A percentile compares a stretch with the other conserved stretches of the same genome.
Evolutionary conservation across 192 early-diverging fungal genomes (phyloP).

Genomic region (Gryganskiella cystojenkinii): DNA sequence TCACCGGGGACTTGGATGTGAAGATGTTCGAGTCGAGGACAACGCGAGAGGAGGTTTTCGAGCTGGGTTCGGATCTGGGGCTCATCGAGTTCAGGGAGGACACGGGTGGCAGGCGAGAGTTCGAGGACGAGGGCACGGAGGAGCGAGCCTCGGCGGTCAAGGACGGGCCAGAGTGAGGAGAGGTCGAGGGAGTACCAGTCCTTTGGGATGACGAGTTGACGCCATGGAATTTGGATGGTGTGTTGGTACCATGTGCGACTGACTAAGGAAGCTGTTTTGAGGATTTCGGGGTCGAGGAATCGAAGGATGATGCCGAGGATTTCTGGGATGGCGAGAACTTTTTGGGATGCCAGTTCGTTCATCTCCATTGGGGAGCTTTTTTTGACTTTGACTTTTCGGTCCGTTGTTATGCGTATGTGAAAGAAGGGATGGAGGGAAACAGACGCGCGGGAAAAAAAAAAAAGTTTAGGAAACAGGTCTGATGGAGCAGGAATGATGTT

Average conservation of each 20-base stretch:
- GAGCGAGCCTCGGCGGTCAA: conserved; percentile 22
- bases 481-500: too few relatives aligned
- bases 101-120: conserved; percentile 6
- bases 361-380: conserved; percentile 1
- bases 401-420: too few relatives aligned
- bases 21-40: conserved; percentile 30
- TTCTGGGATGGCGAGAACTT: conserved; percentile 38
- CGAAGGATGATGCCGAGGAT: conserved; percentile 31
- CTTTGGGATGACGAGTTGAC: conserved; percentile 26
- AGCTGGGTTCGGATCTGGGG: conserved; percentile 12
- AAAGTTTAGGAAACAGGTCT: too few relatives aligned
- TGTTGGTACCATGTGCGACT: conserved; percentile 24
- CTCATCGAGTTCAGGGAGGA: background rate
- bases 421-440: too few relatives aligned
- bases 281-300: conserved; percentile 1
- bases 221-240: conserved; percentile 4
- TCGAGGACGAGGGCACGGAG: conserved; percentile 13
- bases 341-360: conserved; percentile 12
- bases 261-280: conserved; percentile 21
- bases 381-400: too few relatives aligned
- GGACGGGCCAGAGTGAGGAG: conserved; percentile 18
- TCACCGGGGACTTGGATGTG: conserved; percentile 21
- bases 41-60: conserved; percentile 10
- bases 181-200: conserved; percentile 39
- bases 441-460: too few relatives aligned